phyloP scores from a whole-genome alignment of 306 rosid species.

The Vigna hirtella region DNA sequence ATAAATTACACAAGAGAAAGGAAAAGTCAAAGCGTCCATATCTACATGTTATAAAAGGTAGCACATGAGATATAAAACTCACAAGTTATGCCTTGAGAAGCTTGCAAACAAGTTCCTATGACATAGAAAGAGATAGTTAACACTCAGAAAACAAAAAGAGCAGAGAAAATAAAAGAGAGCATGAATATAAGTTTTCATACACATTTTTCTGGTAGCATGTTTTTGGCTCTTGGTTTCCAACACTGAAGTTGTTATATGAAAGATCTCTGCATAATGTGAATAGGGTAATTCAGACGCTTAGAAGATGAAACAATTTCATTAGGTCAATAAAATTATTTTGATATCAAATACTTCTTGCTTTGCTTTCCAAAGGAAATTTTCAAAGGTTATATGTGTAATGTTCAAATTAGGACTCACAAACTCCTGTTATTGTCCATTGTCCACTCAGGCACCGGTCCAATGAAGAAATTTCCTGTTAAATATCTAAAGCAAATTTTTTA shows the following conservation, averaged over 20 bases:
- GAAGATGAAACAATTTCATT: not conserved
- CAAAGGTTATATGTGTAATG: not conserved
- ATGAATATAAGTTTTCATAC: slow-evolving; percentile 46
- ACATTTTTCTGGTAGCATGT: slow-evolving; percentile 32
- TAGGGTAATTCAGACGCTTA: not conserved
- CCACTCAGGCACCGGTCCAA: slow-evolving; percentile 55
- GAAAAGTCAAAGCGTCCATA: not conserved
- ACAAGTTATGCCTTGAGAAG: slow-evolving; percentile 54
- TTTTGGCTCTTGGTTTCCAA: not conserved
- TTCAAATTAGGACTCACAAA: slow-evolving; percentile 52
- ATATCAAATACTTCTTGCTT: not conserved
- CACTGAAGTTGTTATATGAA: slow-evolving; percentile 60
- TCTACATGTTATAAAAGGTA: not conserved
- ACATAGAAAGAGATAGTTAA: slow-evolving; percentile 23
- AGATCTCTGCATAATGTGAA: slow-evolving; percentile 54
- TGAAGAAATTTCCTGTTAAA: slow-evolving; percentile 66
- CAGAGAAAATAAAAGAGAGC: not conserved
- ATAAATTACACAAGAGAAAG: not conserved
- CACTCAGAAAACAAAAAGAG: no score
- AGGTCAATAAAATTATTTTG: not conserved
- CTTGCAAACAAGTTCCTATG: slow-evolving; percentile 66
- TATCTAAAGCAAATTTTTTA: slow-evolving; percentile 44
- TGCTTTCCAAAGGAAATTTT: not conserved
- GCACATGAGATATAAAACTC: slow-evolving; percentile 44
- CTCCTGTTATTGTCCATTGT: not conserved